Evolutionary conservation across 2,329 filamentous ascomycete genomes (phyloP), one percentile per base, ranked within the genome.

Genomic region (Fusarium devonianum): DNA sequence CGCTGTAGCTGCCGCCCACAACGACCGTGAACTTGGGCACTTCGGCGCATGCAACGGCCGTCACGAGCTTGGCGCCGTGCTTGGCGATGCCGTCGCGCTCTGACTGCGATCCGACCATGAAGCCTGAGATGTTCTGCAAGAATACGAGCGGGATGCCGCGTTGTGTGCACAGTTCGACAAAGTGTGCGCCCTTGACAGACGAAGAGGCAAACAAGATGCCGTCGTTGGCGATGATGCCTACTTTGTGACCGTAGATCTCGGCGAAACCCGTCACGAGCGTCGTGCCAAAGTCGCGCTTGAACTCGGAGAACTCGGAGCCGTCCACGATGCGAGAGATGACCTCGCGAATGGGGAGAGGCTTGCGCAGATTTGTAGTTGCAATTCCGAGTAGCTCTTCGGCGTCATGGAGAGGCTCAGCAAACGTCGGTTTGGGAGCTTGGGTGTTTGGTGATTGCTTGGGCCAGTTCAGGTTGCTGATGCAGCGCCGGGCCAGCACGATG

Each of bases 11-110:
- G 21, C 89, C 89, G 17, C 94, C 94, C n/a, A 97, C 87, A 1
- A 99, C 90, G 12, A 99, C 90, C 1, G 94, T 99, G 68, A 97
- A 93, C 73, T 99, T 97, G 61, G 94, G 93, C 30, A 97, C 93
- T 60, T 94, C 85, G 4, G 93, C 92, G 69, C 92, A 97, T 7
- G 92, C 90, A 9, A 97, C 94, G 7, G 93, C 94, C 3, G 92
- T 96, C 19, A 97, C 94, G 13, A 99, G 84, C 75, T 99, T 97
- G 5, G 94, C 94, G 29, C 94, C 94, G 67, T 97, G 95, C 80
- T 97, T 97, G 44, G 94, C 94, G 63, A 99, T 97, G 10, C 94
- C 94, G 41, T 93, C 93, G 44, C 89, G 88, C 75, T 99, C 94
- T 0, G 93, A 92, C 65, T 94, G 90, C 13, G 85, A 83, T 32